Evolutionary conservation across 1,139 yeast genomes (phyloP).

Genomic region (Magnusiomyces clavatus): DNA sequence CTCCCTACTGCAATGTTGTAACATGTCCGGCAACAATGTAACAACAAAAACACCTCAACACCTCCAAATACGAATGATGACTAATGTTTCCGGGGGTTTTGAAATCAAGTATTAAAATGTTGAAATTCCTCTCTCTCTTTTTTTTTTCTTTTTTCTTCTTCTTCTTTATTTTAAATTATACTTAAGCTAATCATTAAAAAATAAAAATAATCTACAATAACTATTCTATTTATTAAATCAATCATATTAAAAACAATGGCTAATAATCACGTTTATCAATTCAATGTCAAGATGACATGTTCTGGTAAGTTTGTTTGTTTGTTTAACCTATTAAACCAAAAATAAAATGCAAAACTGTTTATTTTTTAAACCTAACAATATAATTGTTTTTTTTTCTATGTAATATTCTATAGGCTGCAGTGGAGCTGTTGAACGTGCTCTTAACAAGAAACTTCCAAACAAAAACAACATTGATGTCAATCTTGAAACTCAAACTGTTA

Average conservation of each 20-base stretch:
- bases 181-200: too few relatives aligned
- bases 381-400: not conserved
- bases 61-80: too few relatives aligned
- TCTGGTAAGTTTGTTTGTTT: slow-evolving; percentile 48
- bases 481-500: slow-evolving; percentile 73
- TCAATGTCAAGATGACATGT: slow-evolving; percentile 74
- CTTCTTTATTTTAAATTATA: not conserved
- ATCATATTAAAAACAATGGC: slow-evolving; percentile 30
- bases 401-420: slow-evolving; percentile 53
- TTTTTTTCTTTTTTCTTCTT: not conserved
- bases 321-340: too few relatives aligned
- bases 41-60: too few relatives aligned
- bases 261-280: slow-evolving; percentile 53
- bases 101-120: not conserved
- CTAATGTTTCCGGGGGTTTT: too few relatives aligned
- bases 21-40: too few relatives aligned
- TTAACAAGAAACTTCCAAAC: slow-evolving; percentile 68
- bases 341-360: not conserved
- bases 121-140: not conserved
- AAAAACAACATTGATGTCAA: slow-evolving; percentile 56
- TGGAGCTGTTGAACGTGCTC: slow-evolving; percentile 74
- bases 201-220: too few relatives aligned
- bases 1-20: too few relatives aligned
- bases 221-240: not conserved
- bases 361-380: not conserved